Conservation (phyloP, 805 yeast genomes). For the Cyberlindnera mycetangii region DNA sequence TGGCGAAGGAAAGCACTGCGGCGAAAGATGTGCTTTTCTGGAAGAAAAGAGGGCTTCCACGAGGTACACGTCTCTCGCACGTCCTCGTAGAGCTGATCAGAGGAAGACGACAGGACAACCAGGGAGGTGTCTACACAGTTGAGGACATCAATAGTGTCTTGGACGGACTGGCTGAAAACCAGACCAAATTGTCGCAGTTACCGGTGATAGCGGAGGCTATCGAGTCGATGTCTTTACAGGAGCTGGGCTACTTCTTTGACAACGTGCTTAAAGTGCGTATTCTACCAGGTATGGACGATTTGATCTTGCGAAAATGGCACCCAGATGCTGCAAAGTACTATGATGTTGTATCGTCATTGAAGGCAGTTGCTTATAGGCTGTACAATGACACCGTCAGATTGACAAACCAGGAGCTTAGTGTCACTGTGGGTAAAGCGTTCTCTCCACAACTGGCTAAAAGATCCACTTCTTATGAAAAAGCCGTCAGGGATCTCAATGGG, state of each 20-base stretch:
- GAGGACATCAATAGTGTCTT: constrained; percentile 47
- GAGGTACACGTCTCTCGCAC: constrained; percentile 44
- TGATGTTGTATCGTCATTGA: constrained; percentile 62
- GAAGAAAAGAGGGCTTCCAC: constrained; percentile 40
- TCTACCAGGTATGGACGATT: constrained; percentile 52
- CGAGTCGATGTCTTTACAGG: constrained; percentile 53
- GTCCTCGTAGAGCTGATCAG: constrained; percentile 48
- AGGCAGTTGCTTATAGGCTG: constrained; percentile 56
- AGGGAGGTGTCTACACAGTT: constrained; percentile 39
- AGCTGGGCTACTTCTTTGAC: constrained; percentile 65
- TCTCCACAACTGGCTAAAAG: constrained; percentile 74
- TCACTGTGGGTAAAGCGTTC: constrained; percentile 44
- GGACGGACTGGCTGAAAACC: constrained; percentile 36
- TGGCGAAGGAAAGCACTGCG: constrained; percentile 62
- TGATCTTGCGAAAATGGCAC: constrained; percentile 64
- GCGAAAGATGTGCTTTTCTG: constrained; percentile 46
- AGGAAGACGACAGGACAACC: constrained; percentile 39
- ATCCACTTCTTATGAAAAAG: constrained; percentile 45
- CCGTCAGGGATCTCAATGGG: constrained; percentile 43
- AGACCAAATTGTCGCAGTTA: constrained; percentile 36
- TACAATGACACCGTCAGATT: constrained; percentile 47
- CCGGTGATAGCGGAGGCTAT: constrained; percentile 48
- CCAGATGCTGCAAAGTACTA: constrained; percentile 69
- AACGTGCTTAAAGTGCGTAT: constrained; percentile 60
- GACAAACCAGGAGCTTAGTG: constrained; percentile 34